Base-by-base conservation (phyloP, 1,139 yeast genomes). In the Kodamaea sp. region DNA sequence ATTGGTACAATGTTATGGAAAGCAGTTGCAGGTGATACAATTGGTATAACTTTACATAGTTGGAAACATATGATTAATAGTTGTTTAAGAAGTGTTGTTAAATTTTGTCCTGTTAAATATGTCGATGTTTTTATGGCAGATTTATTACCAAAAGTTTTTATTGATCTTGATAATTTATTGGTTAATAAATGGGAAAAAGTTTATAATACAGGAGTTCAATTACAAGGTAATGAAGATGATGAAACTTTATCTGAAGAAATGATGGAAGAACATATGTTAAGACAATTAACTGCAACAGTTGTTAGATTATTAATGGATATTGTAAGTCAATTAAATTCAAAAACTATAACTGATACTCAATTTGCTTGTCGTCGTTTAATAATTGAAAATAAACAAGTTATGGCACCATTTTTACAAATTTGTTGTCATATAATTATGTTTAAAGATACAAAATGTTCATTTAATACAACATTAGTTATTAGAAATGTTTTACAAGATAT, bases 21-120 rank as follows among this genome's bases (percentile, higher is more conserved):
- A 46, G 92, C 97, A 1, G 79, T 88, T 10, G 90, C 95, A 0
- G 90, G 89, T 23, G 94, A 86, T 46, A 78, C 84, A 7, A 78
- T 75, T 5, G 98, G 98, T 7, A 82, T 92, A 20, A 88, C 97
- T 0, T 72, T 88, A 29, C 98, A 94, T 61, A 87, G 96, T 29
- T 94, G 98, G 98, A 84, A 95, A 48, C 97, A 92, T 57, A 86
- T 92, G 84, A 81, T 90, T 35, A 89, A 92, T 49, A 76, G 92
- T 39, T 94, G 95, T 45, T 74, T 92, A 40, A 75, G 98, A 47
- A 86, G 87, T 45, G 84, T 90, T 8, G 78, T 92, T 34, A 85
- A 88, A 53, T 86, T 87, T 55, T 92, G 98, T 60, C 98, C 98
- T 1, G 72, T 75, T 1, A 75, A 75, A 36, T 76, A 70, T 53